A percentile compares a stretch with the other conserved stretches of the same genome.
Evolutionary conservation across 75 land plant species (phyloP).

Genomic region (Picea sitchensis): DNA sequence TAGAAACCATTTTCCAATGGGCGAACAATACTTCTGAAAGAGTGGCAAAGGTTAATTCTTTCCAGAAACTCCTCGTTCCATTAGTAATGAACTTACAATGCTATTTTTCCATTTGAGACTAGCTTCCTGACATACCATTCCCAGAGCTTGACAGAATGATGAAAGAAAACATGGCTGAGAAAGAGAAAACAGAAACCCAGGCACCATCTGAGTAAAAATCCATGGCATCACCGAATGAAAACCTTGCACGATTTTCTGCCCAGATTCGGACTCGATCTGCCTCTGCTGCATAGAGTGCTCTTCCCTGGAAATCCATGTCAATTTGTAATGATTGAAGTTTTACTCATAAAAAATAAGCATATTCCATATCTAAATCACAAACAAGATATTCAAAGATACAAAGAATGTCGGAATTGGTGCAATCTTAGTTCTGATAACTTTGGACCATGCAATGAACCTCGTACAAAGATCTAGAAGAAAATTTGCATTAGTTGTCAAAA

Average conservation of each 20-base stretch:
- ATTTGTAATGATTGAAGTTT: background rate
- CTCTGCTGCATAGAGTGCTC: constrained; percentile 96
- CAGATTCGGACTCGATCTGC: constrained; percentile 91
- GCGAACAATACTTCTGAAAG: too few relatives aligned
- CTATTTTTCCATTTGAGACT: background rate
- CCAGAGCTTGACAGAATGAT: constrained; percentile 72
- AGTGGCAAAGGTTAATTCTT: too few relatives aligned
- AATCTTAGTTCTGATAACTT: background rate
- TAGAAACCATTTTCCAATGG: too few relatives aligned
- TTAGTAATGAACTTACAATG: too few relatives aligned
- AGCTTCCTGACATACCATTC: constrained; percentile 56
- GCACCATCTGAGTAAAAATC: constrained; percentile 91
- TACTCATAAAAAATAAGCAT: background rate
- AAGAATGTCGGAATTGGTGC: background rate
- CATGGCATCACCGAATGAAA: constrained; percentile 92
- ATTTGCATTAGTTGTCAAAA: background rate
- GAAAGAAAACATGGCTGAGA: constrained; percentile 91
- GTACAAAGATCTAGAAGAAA: background rate
- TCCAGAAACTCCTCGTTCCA: too few relatives aligned
- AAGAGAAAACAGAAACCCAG: constrained; percentile 93
- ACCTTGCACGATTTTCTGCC: constrained; percentile 89
- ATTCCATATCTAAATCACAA: background rate
- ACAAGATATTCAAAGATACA: background rate
- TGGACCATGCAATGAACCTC: background rate
- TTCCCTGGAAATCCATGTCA: constrained; percentile 55